Evolutionary conservation across 768 basidiomycete species (phyloP).

Genomic region (Ramaria rubella): DNA sequence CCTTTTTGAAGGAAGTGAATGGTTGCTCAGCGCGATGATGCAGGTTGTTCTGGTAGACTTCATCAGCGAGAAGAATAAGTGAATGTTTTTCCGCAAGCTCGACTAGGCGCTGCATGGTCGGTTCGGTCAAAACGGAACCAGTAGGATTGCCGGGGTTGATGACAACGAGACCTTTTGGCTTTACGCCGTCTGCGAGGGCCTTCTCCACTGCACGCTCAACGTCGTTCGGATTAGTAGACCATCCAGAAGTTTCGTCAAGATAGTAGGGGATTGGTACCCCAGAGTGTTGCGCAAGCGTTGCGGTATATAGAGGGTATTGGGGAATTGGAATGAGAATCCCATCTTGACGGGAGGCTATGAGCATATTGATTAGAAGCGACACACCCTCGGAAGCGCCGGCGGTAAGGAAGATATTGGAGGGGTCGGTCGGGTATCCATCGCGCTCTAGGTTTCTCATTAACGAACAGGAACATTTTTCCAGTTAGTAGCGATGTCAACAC

Average conservation of each 20-base stretch:
- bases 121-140: constrained; percentile 69
- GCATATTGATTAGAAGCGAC: constrained; percentile 74
- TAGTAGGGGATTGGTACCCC: constrained; percentile 85
- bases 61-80: constrained; percentile 90
- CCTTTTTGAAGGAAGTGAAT: constrained; percentile 93
- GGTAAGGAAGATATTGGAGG: constrained; percentile 88
- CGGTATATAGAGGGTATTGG: constrained; percentile 97
- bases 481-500: constrained; percentile 18
- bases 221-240: constrained; percentile 70
- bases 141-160: constrained; percentile 99
- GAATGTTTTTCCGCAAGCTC: constrained; percentile 75
- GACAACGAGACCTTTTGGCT: constrained; percentile 82
- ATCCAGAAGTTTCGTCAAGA: constrained; percentile 74
- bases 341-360: constrained; percentile 58
- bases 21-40: constrained; percentile 60
- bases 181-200: constrained; percentile 52
- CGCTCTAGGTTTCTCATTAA: too few relatives aligned
- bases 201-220: constrained; percentile 63
- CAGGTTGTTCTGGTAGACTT: constrained; percentile 96
- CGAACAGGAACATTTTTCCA: too few relatives aligned
- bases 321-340: constrained; percentile 95
- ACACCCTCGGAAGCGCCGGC: constrained; percentile 93
- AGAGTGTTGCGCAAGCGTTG: constrained; percentile 77
- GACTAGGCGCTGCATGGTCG: constrained; percentile 71
- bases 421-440: constrained; percentile 80